Evolutionary conservation across 192 early-diverging fungal species (phyloP), one percentile per base, ranked within the genome.

Genomic region (Coemansia sp.): DNA sequence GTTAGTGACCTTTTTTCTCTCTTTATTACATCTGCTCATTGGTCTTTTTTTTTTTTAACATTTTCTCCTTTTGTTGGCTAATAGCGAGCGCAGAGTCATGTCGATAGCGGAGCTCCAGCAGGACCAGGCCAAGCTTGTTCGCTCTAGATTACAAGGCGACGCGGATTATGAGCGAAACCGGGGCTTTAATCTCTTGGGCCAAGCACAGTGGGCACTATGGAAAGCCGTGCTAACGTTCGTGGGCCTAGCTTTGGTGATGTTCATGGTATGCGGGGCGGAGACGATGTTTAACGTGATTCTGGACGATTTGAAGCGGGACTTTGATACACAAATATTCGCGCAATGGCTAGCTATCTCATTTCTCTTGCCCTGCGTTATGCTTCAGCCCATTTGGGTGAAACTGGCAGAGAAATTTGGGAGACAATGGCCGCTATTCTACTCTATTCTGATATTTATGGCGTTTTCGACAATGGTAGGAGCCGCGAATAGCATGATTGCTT

Each of bases 321-420:
- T 95, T 45, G 51, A 81, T 0, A 83, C 86, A 5, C 72, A 85
- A 21, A 74, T 84, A 24, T 82, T 87, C 50, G 87, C 92, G 50
- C 76, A 91, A 16, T 97, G 95, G 95, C 81, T 95, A 33, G 93
- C 89, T 16, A 89, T 87, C 2, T 70, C 84, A 3, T 95, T 91
- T 62, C 77, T 94, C 8, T 70, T 92, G 34, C 83, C 85, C 7
- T 82, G 83, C 26, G 91, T 91, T 0, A 82, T 92, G 39, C 81
- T 91, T 31, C 83, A 89, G 63, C 90, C 91, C 7, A 62, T 91
- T 0, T 95, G 94, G 83, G 94, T 93, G 10, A 94, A 91, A 64
- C 69, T 95, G 50, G 85, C 91, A 3, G 93, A 95, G 67, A 91
- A 93, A 60, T 88, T 88, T 70, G 85, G 85, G 9, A 70, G 81